Base-by-base conservation (phyloP, 2,329 filamentous ascomycete species). In the Apiospora arundinis region DNA sequence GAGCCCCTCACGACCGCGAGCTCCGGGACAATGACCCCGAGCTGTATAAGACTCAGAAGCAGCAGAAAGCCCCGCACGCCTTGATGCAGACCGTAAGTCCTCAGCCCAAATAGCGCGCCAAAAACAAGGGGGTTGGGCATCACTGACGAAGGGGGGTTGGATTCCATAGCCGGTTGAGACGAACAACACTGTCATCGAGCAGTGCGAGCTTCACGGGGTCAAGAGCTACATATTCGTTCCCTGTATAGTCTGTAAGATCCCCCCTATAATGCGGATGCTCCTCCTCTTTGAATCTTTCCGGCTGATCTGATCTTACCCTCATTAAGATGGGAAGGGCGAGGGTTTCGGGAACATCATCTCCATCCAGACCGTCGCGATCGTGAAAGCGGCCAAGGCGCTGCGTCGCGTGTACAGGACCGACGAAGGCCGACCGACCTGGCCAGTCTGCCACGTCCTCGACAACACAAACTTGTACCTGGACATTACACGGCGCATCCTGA, bases 231-330 rank as follows among this genome's bases (percentile, higher is more conserved):
- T 89, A n/a, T 88, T 89, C 75, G 79, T 78, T 0, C 87, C 87
- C 0, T 89, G 87, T 74, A 84, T 89, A 40, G 87, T 89, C 18
- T 88, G 81, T 82, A 75, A 74, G n/a, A n/a, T n/a, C n/a, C n/a
- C n/a, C n/a, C n/a, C n/a, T n/a, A n/a, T n/a, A n/a, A n/a, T n/a
- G n/a, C n/a, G n/a, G n/a, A n/a, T n/a, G n/a, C n/a, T n/a, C n/a
- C n/a, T n/a, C n/a, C n/a, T n/a, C n/a, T n/a, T n/a, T n/a, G n/a
- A 25, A 56, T 18, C 14, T 25, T 14, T 6, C 49, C 28, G 28
- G 12, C 11, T 63, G 7, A 48, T 4, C 4, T 32, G 1, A 45
- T 12, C 11, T 32, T n/a, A n/a, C n/a, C n/a, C n/a, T n/a, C n/a
- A n/a, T n/a, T n/a, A n/a, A n/a, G 77, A 86, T 73, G 86, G 86